Evolutionary conservation across 257 asterid genomes (phyloP).

Genomic region (Gentiana dahurica): DNA sequence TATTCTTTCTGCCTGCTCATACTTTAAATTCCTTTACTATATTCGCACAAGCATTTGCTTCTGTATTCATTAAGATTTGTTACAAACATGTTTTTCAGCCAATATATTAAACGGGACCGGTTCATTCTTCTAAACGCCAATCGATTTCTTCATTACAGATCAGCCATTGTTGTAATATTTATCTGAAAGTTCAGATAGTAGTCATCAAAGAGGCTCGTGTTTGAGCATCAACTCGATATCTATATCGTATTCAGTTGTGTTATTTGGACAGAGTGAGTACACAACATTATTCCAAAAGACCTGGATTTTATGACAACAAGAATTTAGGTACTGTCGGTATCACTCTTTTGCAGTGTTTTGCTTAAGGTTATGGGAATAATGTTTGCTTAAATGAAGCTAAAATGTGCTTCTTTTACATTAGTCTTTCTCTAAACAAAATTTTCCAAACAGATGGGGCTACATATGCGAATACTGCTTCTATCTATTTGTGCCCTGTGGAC

Average conservation of each 20-base stretch:
- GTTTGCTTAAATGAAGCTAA: not conserved
- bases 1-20: not conserved
- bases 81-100: too few species aligned
- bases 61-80: too few species aligned
- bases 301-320: not conserved
- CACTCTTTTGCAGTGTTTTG: not conserved
- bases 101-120: too few species aligned
- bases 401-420: not conserved
- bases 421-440: constrained; percentile 1
- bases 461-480: constrained; percentile 26
- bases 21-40: not conserved
- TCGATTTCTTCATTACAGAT: too few species aligned
- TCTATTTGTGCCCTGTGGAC: constrained; percentile 36
- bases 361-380: not conserved
- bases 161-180: too few species aligned
- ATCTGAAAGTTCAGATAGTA: too few species aligned
- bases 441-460: constrained; percentile 38
- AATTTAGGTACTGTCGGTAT: not conserved
- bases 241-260: too few species aligned
- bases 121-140: too few species aligned
- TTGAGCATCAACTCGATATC: too few species aligned
- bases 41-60: not conserved
- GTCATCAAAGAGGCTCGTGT: too few species aligned
- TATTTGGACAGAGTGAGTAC: too few species aligned
- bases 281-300: too few species aligned